Percentiles rank a stretch among this genome's conserved stretches.
phyloP scores from a whole-genome alignment of 1,139 yeast species.

The Scheffersomyces quercinus region DNA sequence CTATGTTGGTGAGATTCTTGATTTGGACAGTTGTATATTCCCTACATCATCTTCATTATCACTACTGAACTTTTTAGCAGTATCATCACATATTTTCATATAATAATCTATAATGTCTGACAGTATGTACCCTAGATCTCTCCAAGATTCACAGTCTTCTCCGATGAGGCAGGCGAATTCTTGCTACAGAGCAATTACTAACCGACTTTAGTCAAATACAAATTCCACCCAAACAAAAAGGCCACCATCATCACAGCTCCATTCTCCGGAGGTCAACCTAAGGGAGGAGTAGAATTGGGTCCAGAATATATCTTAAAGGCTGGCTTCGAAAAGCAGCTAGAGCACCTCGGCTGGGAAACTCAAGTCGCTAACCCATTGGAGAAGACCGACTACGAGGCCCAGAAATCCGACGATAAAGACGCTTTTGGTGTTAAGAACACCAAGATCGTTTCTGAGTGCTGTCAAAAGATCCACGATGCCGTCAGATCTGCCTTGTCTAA shows the following conservation, averaged over 20 bases:
- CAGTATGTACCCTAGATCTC: too few species aligned
- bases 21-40: too few species aligned
- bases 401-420: conserved; percentile 46
- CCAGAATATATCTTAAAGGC: conserved; percentile 77
- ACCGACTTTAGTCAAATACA: conserved; percentile 31
- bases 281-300: conserved; percentile 90
- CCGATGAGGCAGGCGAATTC: too few species aligned
- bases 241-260: conserved; percentile 79
- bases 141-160: too few species aligned
- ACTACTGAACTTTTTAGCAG: too few species aligned
- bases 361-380: conserved; percentile 58
- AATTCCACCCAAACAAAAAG: conserved; percentile 53
- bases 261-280: conserved; percentile 95
- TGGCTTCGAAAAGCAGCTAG: conserved; percentile 66
- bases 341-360: conserved; percentile 72
- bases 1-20: too few species aligned
- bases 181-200: background rate
- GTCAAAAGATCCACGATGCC: conserved; percentile 61
- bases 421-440: conserved; percentile 70
- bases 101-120: too few species aligned
- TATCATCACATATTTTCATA: too few species aligned
- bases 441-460: conserved; percentile 71
- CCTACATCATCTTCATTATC: too few species aligned
- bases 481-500: conserved; percentile 49
- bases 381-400: conserved; percentile 43